Evolutionary conservation across 2,329 filamentous ascomycete genomes (phyloP), one percentile per base, ranked within the genome.

Genomic region (Talaromyces amestolkiae): DNA sequence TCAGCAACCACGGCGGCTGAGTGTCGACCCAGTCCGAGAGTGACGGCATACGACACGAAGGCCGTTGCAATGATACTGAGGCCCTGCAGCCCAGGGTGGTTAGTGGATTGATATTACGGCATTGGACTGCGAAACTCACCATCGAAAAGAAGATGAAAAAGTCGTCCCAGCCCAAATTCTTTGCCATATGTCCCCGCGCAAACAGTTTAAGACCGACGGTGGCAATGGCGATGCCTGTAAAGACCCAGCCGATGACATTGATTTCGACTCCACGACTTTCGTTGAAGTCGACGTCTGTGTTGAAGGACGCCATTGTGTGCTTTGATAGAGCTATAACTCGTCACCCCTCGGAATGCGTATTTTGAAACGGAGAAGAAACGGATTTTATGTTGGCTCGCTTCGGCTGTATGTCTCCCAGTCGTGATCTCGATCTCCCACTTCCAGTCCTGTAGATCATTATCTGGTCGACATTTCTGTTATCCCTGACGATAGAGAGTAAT

Each of bases 91-190:
- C 6, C 19, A 58, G 13, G 49, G 8, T 64, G 13, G 19, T n/a
- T 9, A 58, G 41, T 27, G n/a, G 3, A 27, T 27, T 27, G 27
- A 27, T 27, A 6, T 27, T 3, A 27, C 3, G 27, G 27, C 27
- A 27, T 27, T 5, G 27, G 6, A 27, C 27, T 5, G 27, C 3
- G 27, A 27, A 6, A 27, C 59, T 49, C 63, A 74, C 72, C 68
- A 73, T 27, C 0, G 72, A 72, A 19, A 72, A 67, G 45, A 73
- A 71, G 27, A 74, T 74, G 37, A 74, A 72, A 51, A 74, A 72
- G 56, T 74, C 72, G 68, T 74, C 72, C 72, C 72, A 74, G 19
- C 72, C 72, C 8, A 69, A 31, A 4, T 54, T 43, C 27, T 70
- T 70, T n/a, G 41, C 35, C 8, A 71, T 64, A 10, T 67, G 66